Evolutionary conservation across 306 rosid genomes (phyloP).

Genomic region (Sicyos baderoa): DNA sequence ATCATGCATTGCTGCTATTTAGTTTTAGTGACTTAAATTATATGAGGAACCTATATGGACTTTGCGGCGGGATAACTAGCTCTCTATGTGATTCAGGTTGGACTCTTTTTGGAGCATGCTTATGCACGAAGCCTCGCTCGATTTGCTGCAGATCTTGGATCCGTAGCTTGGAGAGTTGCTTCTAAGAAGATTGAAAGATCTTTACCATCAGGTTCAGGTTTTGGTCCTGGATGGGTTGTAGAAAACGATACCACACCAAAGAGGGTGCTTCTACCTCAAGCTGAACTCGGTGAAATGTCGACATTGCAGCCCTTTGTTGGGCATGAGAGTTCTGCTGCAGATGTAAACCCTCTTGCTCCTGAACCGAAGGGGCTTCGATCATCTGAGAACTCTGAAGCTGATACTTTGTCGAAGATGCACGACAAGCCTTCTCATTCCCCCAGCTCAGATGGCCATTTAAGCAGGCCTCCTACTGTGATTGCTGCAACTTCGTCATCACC

Average conservation of each 20-base stretch:
- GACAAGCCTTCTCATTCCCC: conserved; percentile 20
- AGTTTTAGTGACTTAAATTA: conserved; percentile 3
- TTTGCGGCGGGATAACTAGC: conserved; percentile 22
- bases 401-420: conserved; percentile 27
- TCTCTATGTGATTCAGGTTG: conserved; percentile 43
- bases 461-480: conserved; percentile 22
- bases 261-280: conserved; percentile 22
- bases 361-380: conserved; percentile 25
- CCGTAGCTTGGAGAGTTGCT: conserved; percentile 48
- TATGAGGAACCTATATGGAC: not conserved
- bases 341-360: conserved; percentile 21
- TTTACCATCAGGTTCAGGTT: conserved; percentile 36
- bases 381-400: conserved; percentile 24
- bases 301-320: conserved; percentile 15
- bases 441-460: conserved; percentile 23
- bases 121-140: conserved; percentile 60
- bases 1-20: conserved; percentile 1
- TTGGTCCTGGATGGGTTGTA: conserved; percentile 64
- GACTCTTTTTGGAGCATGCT: conserved; percentile 46
- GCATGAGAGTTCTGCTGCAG: conserved; percentile 3
- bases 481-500: conserved; percentile 24
- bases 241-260: conserved; percentile 38
- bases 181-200: conserved; percentile 41
- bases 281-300: conserved; percentile 22
- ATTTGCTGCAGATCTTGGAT: conserved; percentile 50